Conservation (phyloP, 2,329 filamentous ascomycete species). For the Alternaria sp. region DNA sequence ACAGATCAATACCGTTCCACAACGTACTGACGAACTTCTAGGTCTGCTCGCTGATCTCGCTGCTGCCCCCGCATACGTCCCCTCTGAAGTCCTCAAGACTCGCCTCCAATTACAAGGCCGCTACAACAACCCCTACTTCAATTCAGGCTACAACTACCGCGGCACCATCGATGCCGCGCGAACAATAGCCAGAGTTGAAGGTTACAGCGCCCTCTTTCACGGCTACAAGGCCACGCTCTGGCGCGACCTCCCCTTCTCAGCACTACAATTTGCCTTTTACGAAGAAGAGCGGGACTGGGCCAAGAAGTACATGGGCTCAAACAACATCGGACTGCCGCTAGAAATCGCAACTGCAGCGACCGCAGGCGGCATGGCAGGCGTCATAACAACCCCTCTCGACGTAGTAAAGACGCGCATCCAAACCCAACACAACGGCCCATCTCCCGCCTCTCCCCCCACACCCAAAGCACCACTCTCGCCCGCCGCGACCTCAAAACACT, state of each 20-base stretch:
- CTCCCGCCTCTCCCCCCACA: slow-evolving; percentile 15
- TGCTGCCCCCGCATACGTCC: slow-evolving; percentile 92
- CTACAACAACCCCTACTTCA: slow-evolving; percentile 92
- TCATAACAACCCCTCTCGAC: slow-evolving; percentile 93
- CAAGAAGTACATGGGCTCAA: slow-evolving; percentile 75
- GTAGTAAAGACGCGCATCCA: slow-evolving; percentile 97
- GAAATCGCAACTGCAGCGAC: slow-evolving; percentile 89
- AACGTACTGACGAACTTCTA: slow-evolving; percentile 41
- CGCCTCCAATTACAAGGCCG: slow-evolving; percentile 92
- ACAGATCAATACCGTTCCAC: background rate
- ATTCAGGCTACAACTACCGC: slow-evolving; percentile 94
- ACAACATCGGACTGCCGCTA: slow-evolving; percentile 82
- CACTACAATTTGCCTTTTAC: slow-evolving; percentile 97
- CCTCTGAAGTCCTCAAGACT: slow-evolving; percentile 98
- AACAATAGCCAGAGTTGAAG: slow-evolving; percentile 84
- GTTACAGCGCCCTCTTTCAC: slow-evolving; percentile 84
- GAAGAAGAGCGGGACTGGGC: slow-evolving; percentile 90
- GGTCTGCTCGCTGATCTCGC: slow-evolving; percentile 93
- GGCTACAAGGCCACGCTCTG: slow-evolving; percentile 97
- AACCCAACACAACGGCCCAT: slow-evolving; percentile 75
- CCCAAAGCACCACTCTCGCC: slow-evolving; percentile 26
- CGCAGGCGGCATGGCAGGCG: slow-evolving; percentile 90
- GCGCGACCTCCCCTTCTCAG: slow-evolving; percentile 93
- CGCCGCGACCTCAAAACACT: slow-evolving; percentile 41
- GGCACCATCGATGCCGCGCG: slow-evolving; percentile 82